phyloP scores from a whole-genome alignment of 768 basidiomycete genomes.

The Leccinum obscurum region DNA sequence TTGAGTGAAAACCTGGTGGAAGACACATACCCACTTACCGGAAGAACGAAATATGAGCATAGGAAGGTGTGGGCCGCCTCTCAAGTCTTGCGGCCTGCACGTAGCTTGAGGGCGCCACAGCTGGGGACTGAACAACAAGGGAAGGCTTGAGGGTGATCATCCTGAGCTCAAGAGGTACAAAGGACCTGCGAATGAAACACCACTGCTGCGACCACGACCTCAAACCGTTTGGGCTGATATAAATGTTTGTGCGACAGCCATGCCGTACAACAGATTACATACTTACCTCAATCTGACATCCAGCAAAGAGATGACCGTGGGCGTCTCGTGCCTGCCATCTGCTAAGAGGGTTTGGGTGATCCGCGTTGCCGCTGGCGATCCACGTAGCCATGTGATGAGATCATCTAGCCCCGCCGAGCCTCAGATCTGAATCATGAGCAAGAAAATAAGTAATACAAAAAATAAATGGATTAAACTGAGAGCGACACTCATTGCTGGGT shows the following conservation, averaged over 20 bases:
- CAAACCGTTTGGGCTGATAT: constrained; percentile 19
- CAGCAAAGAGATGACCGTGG: constrained; percentile 8
- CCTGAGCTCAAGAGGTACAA: constrained; percentile 2
- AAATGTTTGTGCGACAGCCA: constrained; percentile 8
- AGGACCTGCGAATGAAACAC: background rate
- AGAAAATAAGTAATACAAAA: background rate
- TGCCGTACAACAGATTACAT: constrained; percentile 24
- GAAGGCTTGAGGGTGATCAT: constrained; percentile 26
- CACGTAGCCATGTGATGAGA: constrained; percentile 19
- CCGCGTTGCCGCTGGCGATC: background rate
- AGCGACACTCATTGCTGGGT: background rate
- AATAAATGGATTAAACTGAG: background rate
- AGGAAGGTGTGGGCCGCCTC: constrained; percentile 18
- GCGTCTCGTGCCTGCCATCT: constrained; percentile 4
- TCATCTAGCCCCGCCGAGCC: background rate
- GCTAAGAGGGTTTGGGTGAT: constrained; percentile 1
- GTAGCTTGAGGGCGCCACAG: constrained; percentile 33
- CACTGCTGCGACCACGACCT: background rate
- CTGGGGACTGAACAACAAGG: constrained; percentile 14
- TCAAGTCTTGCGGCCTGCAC: constrained; percentile 30
- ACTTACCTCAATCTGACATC: constrained; percentile 21
- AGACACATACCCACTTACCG: constrained; percentile 37
- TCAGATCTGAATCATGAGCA: background rate
- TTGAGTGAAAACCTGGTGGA: constrained; percentile 7
- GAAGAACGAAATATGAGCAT: constrained; percentile 51